These are phyloP conservation scores for Mortierella sp. DNA, from an alignment of 371 early-diverging fungal genomes.

Conservation along the genomic window DNA sequence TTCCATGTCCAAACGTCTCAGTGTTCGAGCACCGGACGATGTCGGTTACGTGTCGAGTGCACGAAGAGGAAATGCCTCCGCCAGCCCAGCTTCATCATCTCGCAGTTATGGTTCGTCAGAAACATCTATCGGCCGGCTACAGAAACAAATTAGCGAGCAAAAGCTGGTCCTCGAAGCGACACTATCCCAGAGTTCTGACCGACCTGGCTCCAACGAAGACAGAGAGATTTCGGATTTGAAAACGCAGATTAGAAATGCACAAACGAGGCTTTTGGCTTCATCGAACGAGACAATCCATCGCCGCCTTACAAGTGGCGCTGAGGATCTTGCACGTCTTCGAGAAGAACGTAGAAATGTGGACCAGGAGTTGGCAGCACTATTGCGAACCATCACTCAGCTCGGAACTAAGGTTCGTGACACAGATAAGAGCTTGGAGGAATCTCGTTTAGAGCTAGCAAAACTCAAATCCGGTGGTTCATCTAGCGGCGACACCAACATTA, in stretches of 20 bases:
- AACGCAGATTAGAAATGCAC: conserved; percentile 61
- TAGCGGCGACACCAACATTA: conserved; percentile 53
- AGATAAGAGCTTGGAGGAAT: conserved; percentile 65
- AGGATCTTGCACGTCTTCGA: conserved; percentile 63
- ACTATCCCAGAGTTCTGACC: conserved; percentile 19
- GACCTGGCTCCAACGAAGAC: conserved; percentile 37
- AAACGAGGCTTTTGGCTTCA: conserved; percentile 56
- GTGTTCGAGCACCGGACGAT: conserved; percentile 48
- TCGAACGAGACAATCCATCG: conserved; percentile 53
- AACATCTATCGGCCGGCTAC: conserved; percentile 65
- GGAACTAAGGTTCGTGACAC: conserved; percentile 64
- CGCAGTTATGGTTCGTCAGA: conserved; percentile 46
- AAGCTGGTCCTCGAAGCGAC: conserved; percentile 59
- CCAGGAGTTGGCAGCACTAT: conserved; percentile 63
- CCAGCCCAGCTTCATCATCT: conserved; percentile 19
- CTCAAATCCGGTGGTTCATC: conserved; percentile 36
- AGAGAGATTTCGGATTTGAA: conserved; percentile 60
- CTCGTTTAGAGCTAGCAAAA: conserved; percentile 63
- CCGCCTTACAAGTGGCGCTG: conserved; percentile 58
- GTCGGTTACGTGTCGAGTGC: conserved; percentile 74
- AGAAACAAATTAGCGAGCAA: conserved; percentile 69
- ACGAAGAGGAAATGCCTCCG: conserved; percentile 65
- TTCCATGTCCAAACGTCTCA: conserved; percentile 42
- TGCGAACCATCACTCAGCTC: conserved; percentile 58
- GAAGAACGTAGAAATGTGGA: conserved; percentile 68